Base-by-base conservation (phyloP, 768 basidiomycete species). In the Leccinum arenicola region DNA sequence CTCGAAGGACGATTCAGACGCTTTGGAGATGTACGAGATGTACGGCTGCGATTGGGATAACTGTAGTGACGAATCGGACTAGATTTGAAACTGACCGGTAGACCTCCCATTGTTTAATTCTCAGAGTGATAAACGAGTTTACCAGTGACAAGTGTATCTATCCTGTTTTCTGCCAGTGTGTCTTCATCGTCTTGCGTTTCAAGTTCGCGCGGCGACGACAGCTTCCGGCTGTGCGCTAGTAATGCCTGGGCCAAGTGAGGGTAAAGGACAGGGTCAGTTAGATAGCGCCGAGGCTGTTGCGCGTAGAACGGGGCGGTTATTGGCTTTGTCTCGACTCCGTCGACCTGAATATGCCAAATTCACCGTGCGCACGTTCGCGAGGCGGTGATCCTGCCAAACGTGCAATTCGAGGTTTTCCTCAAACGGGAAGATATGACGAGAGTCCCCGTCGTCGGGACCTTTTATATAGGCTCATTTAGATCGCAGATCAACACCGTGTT, bases 401-500 rank as follows among this genome's bases (percentile, higher is more conserved):
- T 65, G 60, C n/a, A 47, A 62, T 23, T 43, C 14, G 12, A 19
- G 45, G 51, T 27, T 47, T 50, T 43, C 40, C 40, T 43, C 9
- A 17, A n/a, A n/a, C 7, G 40, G 14, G 21, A 33, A 33, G 51
- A 31, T 31, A 31, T 29, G 27, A 50, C 50, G 21, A 51, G 50
- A n/a, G 25, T 27, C 25, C 50, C 29, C 7, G 29, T 29, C 31
- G 25, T 27, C 25, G 25, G 31, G 21, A 17, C 27, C n/a, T n/a
- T n/a, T n/a, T n/a, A n/a, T n/a, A n/a, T n/a, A n/a, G 23, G 23
- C 52, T 57, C 15, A 63, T 49, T 54, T 48, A 31, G 21, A 21
- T 23, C 53, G 58, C 54, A 74, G 71, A 68, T 45, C 43, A 45
- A 47, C 71, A 74, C 27, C 66, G 67, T 19, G 63, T 80, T 19